Evolutionary conservation across 202 grass and related monocot species (phyloP), one percentile per base, ranked within the genome.

Genomic region (Setaria viridis): DNA sequence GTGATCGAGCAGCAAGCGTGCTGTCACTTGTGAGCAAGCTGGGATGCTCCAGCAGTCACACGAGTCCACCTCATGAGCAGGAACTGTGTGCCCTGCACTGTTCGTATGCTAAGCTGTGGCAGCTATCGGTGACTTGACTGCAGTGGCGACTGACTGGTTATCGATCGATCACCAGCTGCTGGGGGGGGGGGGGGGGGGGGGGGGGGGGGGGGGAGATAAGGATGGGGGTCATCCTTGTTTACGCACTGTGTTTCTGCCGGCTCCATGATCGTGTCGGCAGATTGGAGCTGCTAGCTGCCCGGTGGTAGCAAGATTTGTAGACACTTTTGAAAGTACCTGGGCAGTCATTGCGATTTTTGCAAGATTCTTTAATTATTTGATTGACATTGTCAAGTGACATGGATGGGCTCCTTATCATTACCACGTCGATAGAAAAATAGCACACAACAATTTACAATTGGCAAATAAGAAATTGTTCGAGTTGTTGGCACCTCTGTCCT

Each of bases 191-290:
- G 49, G 15, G 39, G 5, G 5, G 39, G 35, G 11, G 5, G 49
- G 15, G 39, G 6, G 39, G 6, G 39, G 25, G 35, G 11, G 1
- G 51, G 6, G 56, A 43, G 67, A 78, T 65, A 86, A 82, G 59
- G 42, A 35, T 15, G 56, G 11, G 53, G 13, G n/a, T 63, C 54
- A 81, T 47, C 71, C 6, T 42, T 65, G 32, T 67, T 60, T 34
- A 14, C 21, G 37, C 41, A 56, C 17, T 73, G 80, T 89, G 79
- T 78, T 77, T 62, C 63, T 81, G 89, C 80, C 55, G 77, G 81
- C 81, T 85, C 41, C 56, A 87, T 87, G 63, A 88, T 91, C 70
- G 62, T 91, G 89, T 91, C 89, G 89, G 81, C 64, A 91, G 76
- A 11, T 8, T 56, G 46, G 56, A 75, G 11, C 53, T 54, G 30